These are phyloP conservation scores for Mucor irregularis DNA, from an alignment of 371 early-diverging fungal species.

Conservation along the genomic window DNA sequence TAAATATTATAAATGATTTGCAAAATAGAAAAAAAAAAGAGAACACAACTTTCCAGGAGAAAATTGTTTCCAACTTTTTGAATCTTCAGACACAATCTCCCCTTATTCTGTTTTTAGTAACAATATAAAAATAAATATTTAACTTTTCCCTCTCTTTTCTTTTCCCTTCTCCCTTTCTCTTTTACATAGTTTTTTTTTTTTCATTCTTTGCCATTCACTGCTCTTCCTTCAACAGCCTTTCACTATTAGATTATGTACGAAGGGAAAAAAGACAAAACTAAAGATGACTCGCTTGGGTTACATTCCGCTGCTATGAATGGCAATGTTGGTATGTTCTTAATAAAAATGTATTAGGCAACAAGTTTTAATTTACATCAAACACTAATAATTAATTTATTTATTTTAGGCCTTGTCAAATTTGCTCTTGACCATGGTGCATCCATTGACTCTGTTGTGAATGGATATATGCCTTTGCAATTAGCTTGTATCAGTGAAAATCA, in stretches of 20 bases:
- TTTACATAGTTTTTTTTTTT: background rate
- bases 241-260: too few relatives aligned
- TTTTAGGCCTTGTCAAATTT: conserved; percentile 65
- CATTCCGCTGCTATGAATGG: conserved; percentile 67
- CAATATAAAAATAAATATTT: background rate
- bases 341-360: background rate
- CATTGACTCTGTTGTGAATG: conserved; percentile 69
- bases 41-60: too few relatives aligned
- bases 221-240: background rate
- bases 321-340: conserved; percentile 55
- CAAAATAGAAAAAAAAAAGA: too few relatives aligned
- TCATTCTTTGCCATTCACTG: background rate
- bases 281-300: conserved; percentile 50
- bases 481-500: conserved; percentile 69
- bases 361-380: background rate
- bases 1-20: too few relatives aligned
- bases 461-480: conserved; percentile 69
- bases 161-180: background rate
- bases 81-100: background rate
- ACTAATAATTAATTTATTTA: background rate
- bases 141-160: background rate
- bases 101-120: background rate
- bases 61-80: too few relatives aligned
- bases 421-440: conserved; percentile 73
- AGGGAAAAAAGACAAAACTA: conserved; percentile 33